These are phyloP conservation scores for Nitzschia palea DNA, from an alignment of 108 stramenopile genomes.

Conservation along the genomic window DNA sequence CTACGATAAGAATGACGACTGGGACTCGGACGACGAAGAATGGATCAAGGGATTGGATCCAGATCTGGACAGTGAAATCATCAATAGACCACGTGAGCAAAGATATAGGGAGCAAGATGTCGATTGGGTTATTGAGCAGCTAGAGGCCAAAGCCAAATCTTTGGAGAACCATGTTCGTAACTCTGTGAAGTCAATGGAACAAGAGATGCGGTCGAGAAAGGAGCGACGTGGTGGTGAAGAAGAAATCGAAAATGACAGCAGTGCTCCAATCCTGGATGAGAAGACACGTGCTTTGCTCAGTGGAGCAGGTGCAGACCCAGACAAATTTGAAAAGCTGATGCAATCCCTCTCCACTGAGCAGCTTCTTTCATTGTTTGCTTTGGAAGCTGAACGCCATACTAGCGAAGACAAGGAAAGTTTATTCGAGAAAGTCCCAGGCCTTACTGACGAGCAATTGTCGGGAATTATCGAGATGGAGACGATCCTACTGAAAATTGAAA, in stretches of 20 bases:
- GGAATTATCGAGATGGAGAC: conserved; percentile 55
- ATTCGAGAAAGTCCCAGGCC: conserved; percentile 49
- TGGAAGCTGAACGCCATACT: conserved; percentile 10
- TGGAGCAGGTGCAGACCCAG: conserved; percentile 23
- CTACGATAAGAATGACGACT: conserved; percentile 30
- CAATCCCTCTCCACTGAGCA: conserved; percentile 33
- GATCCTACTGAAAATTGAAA: conserved; percentile 16
- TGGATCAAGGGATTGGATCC: conserved; percentile 75
- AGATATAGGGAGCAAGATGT: conserved; percentile 68
- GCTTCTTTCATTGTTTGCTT: conserved; percentile 25
- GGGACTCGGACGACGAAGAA: conserved; percentile 66
- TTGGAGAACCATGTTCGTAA: conserved; percentile 32
- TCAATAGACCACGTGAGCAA: conserved; percentile 39
- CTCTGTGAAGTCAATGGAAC: conserved; percentile 24
- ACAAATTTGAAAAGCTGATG: conserved; percentile 28
- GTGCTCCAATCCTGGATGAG: conserved; percentile 18
- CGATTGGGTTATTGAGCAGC: conserved; percentile 69
- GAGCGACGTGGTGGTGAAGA: conserved; percentile 14
- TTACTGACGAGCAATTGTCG: conserved; percentile 53
- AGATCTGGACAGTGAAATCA: conserved; percentile 28
- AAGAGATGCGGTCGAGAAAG: conserved; percentile 25
- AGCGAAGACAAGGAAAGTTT: conserved; percentile 24
- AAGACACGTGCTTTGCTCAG: conserved; percentile 3
- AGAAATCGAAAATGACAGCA: not conserved
- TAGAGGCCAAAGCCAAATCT: conserved; percentile 48